Evolutionary conservation across 2,329 filamentous ascomycete genomes (phyloP).

Genomic region (Fusarium guadeloupense): DNA sequence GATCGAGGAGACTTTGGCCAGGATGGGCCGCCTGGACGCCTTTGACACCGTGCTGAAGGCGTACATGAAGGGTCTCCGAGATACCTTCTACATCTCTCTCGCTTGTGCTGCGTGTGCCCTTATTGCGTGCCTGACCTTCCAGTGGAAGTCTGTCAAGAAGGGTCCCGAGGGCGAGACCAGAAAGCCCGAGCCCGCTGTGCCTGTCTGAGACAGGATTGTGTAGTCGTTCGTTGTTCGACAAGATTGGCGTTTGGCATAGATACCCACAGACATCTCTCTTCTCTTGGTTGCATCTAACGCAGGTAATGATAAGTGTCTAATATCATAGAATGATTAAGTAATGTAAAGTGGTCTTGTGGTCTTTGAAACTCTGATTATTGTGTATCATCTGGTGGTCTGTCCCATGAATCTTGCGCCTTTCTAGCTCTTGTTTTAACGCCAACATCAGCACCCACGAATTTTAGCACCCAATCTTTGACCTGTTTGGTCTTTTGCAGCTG

Average conservation of each 20-base stretch:
- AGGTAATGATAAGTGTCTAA: conserved; percentile 17
- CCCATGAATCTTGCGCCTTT: conserved; percentile 47
- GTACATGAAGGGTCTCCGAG: conserved; percentile 60
- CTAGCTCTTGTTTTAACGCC: conserved; percentile 21
- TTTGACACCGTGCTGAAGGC: conserved; percentile 56
- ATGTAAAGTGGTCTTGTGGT: background rate
- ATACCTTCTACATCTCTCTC: conserved; percentile 62
- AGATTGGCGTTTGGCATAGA: conserved; percentile 38
- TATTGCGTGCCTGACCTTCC: conserved; percentile 53
- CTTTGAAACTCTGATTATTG: conserved; percentile 40
- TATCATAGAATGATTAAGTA: conserved; percentile 14
- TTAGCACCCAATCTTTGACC: conserved; percentile 79
- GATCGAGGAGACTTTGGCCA: conserved; percentile 55
- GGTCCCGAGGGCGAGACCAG: conserved; percentile 43
- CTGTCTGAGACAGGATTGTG: conserved; percentile 25
- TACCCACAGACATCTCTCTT: conserved; percentile 41
- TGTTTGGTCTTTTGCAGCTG: conserved; percentile 70
- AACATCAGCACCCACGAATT: conserved; percentile 66
- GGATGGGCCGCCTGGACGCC: conserved; percentile 53
- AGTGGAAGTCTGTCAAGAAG: conserved; percentile 65
- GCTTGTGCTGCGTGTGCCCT: conserved; percentile 59
- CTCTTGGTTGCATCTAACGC: conserved; percentile 25
- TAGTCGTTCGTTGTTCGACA: background rate
- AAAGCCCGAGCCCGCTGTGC: conserved; percentile 39
- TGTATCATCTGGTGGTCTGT: conserved; percentile 54